Percentiles rank a stretch among this genome's conserved stretches.
Evolutionary conservation across 2,329 filamentous ascomycete species (phyloP).

Genomic region (Didymellaceae sp.): DNA sequence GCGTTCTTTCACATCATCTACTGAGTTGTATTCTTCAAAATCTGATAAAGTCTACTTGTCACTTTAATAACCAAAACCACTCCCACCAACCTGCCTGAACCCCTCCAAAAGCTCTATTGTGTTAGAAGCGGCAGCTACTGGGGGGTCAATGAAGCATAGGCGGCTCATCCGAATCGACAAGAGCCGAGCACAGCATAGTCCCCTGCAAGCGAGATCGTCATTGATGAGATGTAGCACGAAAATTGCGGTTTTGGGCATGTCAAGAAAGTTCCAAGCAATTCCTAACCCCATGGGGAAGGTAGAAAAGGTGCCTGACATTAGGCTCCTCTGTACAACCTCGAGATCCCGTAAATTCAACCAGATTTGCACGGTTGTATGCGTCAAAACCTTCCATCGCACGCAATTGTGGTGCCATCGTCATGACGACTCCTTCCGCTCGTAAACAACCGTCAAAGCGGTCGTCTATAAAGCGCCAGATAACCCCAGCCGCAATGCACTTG

Average conservation of each 20-base stretch:
- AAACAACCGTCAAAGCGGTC: neutral
- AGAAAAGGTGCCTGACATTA: slow-evolving; percentile 6
- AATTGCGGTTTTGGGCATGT: neutral
- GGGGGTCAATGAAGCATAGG: too few relatives aligned
- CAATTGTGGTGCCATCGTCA: slow-evolving; percentile 7
- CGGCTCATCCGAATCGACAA: neutral
- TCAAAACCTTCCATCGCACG: slow-evolving; percentile 6
- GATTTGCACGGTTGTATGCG: neutral
- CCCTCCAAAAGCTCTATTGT: too few relatives aligned
- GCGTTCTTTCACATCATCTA: neutral
- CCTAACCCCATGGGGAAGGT: slow-evolving; percentile 16
- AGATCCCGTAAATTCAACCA: neutral
- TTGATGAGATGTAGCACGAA: slow-evolving; percentile 10
- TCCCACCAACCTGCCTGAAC: too few relatives aligned
- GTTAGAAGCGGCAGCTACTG: neutral
- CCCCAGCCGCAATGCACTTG: neutral
- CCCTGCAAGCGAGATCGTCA: slow-evolving; percentile 16
- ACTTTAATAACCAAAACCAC: too few relatives aligned
- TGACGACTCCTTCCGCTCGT: neutral
- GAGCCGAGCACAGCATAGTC: neutral
- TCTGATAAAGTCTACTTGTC: too few relatives aligned
- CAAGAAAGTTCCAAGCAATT: slow-evolving; percentile 19
- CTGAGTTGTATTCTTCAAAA: too few relatives aligned
- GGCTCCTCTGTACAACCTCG: neutral
- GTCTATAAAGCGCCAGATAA: neutral